A percentile compares a stretch with the other conserved stretches of the same genome.
These are phyloP conservation scores for Fusarium guadeloupense DNA, from an alignment of 2,329 filamentous ascomycete genomes.

Conservation along the genomic window DNA sequence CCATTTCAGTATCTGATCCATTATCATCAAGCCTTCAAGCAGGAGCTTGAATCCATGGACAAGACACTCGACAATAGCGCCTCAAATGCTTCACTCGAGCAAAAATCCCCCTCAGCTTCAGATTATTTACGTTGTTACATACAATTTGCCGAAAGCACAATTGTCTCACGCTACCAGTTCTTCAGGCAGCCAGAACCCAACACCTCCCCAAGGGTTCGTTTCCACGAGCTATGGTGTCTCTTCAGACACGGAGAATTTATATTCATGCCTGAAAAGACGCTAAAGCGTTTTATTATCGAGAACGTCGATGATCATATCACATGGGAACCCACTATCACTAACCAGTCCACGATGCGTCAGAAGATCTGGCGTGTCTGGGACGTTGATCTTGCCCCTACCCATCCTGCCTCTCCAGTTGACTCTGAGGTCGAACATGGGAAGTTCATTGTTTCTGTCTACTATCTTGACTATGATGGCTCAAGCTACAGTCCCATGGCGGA, in stretches of 20 bases:
- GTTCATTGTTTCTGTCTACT: neutral
- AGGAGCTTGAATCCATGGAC: neutral
- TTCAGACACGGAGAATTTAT: slow-evolving; percentile 4
- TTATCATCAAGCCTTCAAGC: neutral
- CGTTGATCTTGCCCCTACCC: neutral
- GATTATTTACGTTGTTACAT: neutral
- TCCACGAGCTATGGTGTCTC: slow-evolving; percentile 4
- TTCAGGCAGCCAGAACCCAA: neutral
- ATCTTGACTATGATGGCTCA: neutral
- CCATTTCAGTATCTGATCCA: slow-evolving; percentile 6
- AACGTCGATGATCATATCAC: too few species aligned
- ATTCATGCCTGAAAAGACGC: neutral
- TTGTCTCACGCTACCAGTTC: neutral
- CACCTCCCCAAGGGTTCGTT: neutral
- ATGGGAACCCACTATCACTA: neutral
- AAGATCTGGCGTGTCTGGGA: neutral
- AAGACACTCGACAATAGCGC: too few species aligned
- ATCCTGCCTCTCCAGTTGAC: too few species aligned
- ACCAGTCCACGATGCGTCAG: neutral
- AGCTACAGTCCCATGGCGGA: neutral
- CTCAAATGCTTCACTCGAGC: too few species aligned
- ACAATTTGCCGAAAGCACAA: neutral
- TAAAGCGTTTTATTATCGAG: neutral
- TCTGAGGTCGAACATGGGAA: neutral
- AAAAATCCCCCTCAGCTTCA: neutral